These are phyloP conservation scores for Boletus patriciae DNA, from an alignment of 768 basidiomycete genomes.

Conservation along the genomic window DNA sequence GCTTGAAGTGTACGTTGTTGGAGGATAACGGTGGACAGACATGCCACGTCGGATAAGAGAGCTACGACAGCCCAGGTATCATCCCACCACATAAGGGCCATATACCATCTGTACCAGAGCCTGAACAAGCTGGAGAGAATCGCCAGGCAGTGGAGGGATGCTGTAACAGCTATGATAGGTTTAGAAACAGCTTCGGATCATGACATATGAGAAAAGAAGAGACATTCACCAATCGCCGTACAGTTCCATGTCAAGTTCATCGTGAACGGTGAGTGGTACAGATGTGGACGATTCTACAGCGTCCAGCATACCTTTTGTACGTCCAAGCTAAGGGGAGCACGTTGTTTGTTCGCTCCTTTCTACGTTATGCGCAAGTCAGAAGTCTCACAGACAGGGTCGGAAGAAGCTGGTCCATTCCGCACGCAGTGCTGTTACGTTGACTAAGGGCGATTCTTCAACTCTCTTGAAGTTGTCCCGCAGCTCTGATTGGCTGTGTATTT, in stretches of 20 bases:
- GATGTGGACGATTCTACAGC: neutral
- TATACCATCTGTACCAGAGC: constrained; percentile 15
- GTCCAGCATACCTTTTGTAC: neutral
- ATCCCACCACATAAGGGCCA: constrained; percentile 19
- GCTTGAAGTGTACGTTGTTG: neutral
- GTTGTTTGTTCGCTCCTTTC: neutral
- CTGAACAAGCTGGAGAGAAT: constrained; percentile 14
- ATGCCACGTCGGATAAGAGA: neutral
- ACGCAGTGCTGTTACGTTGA: no score
- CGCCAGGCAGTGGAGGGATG: constrained; percentile 6
- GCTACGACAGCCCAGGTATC: constrained; percentile 16
- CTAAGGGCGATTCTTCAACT: no score
- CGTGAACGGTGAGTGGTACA: neutral
- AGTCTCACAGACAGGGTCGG: neutral
- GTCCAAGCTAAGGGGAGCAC: neutral
- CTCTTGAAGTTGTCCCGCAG: no score
- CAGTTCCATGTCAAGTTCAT: neutral
- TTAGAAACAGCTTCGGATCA: neutral
- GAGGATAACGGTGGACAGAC: neutral
- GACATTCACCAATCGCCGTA: constrained; percentile 4
- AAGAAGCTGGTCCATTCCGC: no score
- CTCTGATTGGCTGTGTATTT: no score
- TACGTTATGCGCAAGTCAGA: neutral
- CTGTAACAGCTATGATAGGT: neutral
- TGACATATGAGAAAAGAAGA: neutral